phyloP scores from a whole-genome alignment of 2,329 filamentous ascomycete species.

The Scopulariopsis brevicaulis region DNA sequence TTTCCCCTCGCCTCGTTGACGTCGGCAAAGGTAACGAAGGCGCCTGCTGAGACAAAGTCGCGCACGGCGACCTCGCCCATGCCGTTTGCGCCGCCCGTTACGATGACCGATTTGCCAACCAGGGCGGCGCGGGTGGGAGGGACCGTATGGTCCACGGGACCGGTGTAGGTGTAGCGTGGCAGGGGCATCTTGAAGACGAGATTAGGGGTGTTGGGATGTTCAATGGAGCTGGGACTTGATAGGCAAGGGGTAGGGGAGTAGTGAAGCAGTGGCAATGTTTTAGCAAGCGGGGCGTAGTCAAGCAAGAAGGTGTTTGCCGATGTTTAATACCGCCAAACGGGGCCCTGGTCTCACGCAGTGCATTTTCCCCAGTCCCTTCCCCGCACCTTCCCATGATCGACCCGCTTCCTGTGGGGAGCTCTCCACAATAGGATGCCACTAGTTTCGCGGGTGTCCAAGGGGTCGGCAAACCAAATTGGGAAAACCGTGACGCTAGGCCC shows the following conservation, averaged over 20 bases:
- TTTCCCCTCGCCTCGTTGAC: conserved; percentile 20
- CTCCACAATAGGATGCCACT: neutral
- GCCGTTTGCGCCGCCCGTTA: conserved; percentile 34
- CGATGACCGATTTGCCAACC: conserved; percentile 30
- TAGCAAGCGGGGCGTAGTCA: too few relatives aligned
- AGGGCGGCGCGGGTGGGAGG: conserved; percentile 22
- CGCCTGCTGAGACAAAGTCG: conserved; percentile 21
- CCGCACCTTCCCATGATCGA: neutral
- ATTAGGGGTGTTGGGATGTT: neutral
- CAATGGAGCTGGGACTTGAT: neutral
- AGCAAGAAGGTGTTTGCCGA: conserved; percentile 2
- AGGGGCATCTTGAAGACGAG: conserved; percentile 9
- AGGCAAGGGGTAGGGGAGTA: neutral
- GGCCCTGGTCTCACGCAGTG: too few relatives aligned
- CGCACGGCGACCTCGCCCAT: conserved; percentile 24
- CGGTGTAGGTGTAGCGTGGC: conserved; percentile 16
- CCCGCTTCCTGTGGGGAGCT: neutral
- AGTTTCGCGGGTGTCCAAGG: neutral
- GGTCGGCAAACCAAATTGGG: neutral
- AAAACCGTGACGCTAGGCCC: neutral
- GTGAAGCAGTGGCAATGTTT: too few relatives aligned
- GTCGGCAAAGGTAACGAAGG: conserved; percentile 28
- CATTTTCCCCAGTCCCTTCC: neutral
- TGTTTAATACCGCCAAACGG: neutral
- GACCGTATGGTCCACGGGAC: conserved; percentile 20